These are phyloP conservation scores for Suillus variegatus DNA, from an alignment of 768 basidiomycete species.

Conservation along the genomic window DNA sequence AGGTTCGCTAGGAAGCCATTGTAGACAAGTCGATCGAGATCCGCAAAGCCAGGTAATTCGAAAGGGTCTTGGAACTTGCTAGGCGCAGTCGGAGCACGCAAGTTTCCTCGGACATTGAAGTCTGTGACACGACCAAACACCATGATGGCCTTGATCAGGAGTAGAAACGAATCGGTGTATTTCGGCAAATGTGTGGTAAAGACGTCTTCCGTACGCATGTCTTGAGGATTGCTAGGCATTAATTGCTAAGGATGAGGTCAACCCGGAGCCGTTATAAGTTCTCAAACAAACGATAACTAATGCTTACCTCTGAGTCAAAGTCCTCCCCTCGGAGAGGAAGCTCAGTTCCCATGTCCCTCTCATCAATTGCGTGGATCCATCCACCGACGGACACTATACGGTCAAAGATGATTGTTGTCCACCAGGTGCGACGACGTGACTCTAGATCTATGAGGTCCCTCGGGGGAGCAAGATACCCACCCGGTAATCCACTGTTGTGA, in stretches of 20 bases:
- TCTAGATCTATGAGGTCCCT: slow-evolving; percentile 76
- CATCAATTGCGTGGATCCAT: slow-evolving; percentile 85
- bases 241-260: slow-evolving; percentile 41
- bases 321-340: slow-evolving; percentile 74
- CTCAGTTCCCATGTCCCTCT: slow-evolving; percentile 83
- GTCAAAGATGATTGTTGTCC: slow-evolving; percentile 89
- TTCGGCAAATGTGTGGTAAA: slow-evolving; percentile 71
- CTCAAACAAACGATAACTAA: slow-evolving; percentile 7
- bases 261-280: slow-evolving; percentile 14
- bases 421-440: slow-evolving; percentile 81
- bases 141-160: slow-evolving; percentile 84
- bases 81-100: slow-evolving; percentile 64
- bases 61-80: slow-evolving; percentile 78
- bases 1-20: slow-evolving; percentile 69
- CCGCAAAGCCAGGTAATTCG: slow-evolving; percentile 62
- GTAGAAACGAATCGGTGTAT: slow-evolving; percentile 81
- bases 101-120: slow-evolving; percentile 74
- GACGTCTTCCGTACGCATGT: slow-evolving; percentile 60
- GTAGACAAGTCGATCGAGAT: slow-evolving; percentile 68
- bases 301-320: slow-evolving; percentile 71
- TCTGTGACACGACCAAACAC: slow-evolving; percentile 85
- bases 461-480: slow-evolving; percentile 79
- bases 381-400: slow-evolving; percentile 80
- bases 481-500: slow-evolving; percentile 66
- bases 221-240: slow-evolving; percentile 75